Base-by-base conservation (phyloP, 148 eudicot species). In the Vaccinium macrocarpon region DNA sequence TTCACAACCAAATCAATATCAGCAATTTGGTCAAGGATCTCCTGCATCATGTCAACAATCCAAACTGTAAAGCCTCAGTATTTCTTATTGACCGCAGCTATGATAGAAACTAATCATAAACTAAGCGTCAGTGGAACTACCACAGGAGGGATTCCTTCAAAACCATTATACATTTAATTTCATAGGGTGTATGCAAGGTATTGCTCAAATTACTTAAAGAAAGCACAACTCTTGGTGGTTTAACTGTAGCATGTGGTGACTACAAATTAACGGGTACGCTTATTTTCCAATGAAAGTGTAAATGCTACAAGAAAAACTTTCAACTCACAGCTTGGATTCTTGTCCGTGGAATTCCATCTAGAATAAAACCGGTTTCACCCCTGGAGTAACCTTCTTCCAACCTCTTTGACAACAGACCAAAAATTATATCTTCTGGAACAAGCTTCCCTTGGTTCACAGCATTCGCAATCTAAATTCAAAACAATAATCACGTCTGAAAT, bases 331-430 rank as follows among this genome's bases (percentile, higher is more conserved):
- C 99, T 92, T 96, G 99, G 56, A 85, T 87, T 79, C 84, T 90
- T 50, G 98, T 89, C 82, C 97, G 90, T 29, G 99, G 99, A 82
- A 96, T 90, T 23, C 99, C 98, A 84, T 96, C 99, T 84, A 96
- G 81, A 82, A 96, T 96, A 88, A 96, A 96, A 52, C 99, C 99
- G 79, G 91, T 89, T 91, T 96, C 94, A 62, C 97, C 97, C 83
- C 87, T 91, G 72, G 73, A 78, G 75, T 88, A 90, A 48, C 97
- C 97, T 90, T 94, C 99, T 85, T 94, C 98, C 76, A 96, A 85
- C 86, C 93, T 93, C 90, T 94, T 96, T 3, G 98, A 90, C 82
- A 96, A 76, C 83, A 96, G 86, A 73, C 94, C 94, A 87, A 96
- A 94, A 80, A 96, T 93, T 35, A 94, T 89, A 52, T 96, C 97